Evolutionary conservation across 164 flowering plant species (phyloP).

Genomic region (Paratinospora sagittata): DNA sequence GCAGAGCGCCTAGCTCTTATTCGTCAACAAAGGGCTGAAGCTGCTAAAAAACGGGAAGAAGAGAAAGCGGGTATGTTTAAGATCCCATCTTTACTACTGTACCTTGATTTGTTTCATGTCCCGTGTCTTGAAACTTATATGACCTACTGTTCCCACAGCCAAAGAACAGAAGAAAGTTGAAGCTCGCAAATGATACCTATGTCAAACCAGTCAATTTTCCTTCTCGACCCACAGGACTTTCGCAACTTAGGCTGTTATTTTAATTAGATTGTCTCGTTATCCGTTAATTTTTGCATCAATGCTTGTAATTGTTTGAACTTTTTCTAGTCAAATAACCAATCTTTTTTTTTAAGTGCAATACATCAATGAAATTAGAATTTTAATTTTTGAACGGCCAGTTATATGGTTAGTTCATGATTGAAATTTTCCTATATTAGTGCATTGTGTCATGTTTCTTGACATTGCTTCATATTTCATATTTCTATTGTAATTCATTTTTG

Average conservation of each 20-base stretch:
- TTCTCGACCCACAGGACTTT: neutral
- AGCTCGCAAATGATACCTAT: conserved; percentile 23
- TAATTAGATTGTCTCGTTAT: conserved; percentile 1
- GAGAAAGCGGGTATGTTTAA: conserved; percentile 65
- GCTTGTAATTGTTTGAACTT: neutral
- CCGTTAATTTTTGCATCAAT: conserved; percentile 1
- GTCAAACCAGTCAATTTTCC: neutral
- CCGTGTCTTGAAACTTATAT: conserved; percentile 6
- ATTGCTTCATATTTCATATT: neutral
- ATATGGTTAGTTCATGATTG: neutral
- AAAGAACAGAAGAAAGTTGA: conserved; percentile 70
- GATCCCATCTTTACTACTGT: neutral
- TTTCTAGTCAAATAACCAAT: neutral
- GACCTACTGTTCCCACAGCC: conserved; percentile 35
- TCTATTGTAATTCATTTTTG: too few species aligned
- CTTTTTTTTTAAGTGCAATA: neutral
- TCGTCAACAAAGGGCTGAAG: conserved; percentile 80
- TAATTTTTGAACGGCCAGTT: neutral
- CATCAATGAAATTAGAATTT: neutral
- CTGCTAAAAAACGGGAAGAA: conserved; percentile 82
- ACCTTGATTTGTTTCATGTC: neutral
- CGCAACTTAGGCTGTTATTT: neutral
- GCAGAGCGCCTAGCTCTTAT: conserved; percentile 70
- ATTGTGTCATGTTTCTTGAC: neutral
- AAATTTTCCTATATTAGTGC: neutral